Evolutionary conservation across 148 eudicot species (phyloP).

Genomic region (Chenopodium quinoa): DNA sequence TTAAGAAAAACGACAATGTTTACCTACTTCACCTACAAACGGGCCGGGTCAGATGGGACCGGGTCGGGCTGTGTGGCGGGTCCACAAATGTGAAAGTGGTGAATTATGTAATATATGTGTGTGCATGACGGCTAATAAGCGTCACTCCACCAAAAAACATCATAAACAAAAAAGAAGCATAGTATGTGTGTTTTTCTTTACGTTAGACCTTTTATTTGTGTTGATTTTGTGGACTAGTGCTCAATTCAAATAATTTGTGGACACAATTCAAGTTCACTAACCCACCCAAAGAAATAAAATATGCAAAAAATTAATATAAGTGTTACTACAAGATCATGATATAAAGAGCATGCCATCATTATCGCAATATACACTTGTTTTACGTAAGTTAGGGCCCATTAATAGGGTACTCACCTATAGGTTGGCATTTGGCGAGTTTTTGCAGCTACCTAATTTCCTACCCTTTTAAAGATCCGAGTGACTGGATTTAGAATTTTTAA

Average conservation of each 20-base stretch:
- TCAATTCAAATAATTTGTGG: conserved; percentile 6
- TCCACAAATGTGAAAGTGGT: background rate
- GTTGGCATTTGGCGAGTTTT: too few species aligned
- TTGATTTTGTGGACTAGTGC: background rate
- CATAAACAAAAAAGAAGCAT: background rate
- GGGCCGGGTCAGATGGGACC: too few species aligned
- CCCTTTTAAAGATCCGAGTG: too few species aligned
- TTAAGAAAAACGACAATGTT: conserved; percentile 16
- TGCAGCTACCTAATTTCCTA: too few species aligned
- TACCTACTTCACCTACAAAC: conserved; percentile 23
- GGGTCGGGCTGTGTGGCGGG: background rate
- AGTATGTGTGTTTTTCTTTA: background rate
- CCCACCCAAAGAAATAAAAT: conserved; percentile 3
- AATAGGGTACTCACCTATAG: too few species aligned
- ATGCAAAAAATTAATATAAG: background rate
- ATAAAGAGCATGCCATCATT: background rate
- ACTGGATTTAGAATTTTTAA: too few species aligned
- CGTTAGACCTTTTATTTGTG: background rate
- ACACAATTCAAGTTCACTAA: conserved; percentile 14
- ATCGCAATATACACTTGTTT: background rate
- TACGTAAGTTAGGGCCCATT: too few species aligned
- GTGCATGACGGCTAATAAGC: conserved; percentile 21
- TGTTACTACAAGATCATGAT: background rate
- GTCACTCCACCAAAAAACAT: conserved; percentile 14
- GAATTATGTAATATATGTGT: background rate